Evolutionary conservation across 2,329 filamentous ascomycete species (phyloP), one percentile per base, ranked within the genome.

Genomic region (Fonsecaea pedrosoi): DNA sequence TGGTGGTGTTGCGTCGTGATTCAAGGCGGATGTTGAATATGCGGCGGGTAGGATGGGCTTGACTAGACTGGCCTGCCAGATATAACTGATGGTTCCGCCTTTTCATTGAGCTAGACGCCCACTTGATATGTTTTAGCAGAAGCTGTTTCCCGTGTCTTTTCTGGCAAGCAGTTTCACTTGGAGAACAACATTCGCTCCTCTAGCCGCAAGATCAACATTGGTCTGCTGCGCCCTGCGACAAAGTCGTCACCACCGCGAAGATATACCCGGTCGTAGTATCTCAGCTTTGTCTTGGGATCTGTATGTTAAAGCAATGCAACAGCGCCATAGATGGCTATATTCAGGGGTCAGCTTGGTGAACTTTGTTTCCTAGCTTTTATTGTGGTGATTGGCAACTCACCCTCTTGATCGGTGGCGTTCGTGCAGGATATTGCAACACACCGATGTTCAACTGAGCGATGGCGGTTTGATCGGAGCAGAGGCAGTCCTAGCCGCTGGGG

Each of bases 191-290:
- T 99, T 94, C 12, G 96, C 95, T 37, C 92, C 94, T 76, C 95
- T 87, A 40, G 92, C 90, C 74, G 95, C 94, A 60, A 99, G 83
- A 77, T 95, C 21, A 21, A 21, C 1, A 97, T 74, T 90, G 89
- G 81, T 99, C 95, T 0, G 92, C 90, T 13, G 90, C 89, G 25
- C 91, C 90, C 77, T 95, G 94, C 4, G 91, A 90, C 73, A 99
- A 80, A 1, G 85, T 87, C 74, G 93, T 88, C 66, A 99, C 90
- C 48, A 93, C 86, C 2, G 86, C 87, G 82, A 97, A 99, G 4
- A 98, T 87, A 82, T 99, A 96, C 78, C 87, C 91, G 78, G 78
- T 99, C 90, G 79, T 97, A 92, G 79, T 99, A 99, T 69, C 94
- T 85, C 78, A 99, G 80, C 70, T 94, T 87, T 45, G 94, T 96